Conservation (phyloP, 2,329 filamentous ascomycete genomes). For the Aspergillus spinulosporus region DNA sequence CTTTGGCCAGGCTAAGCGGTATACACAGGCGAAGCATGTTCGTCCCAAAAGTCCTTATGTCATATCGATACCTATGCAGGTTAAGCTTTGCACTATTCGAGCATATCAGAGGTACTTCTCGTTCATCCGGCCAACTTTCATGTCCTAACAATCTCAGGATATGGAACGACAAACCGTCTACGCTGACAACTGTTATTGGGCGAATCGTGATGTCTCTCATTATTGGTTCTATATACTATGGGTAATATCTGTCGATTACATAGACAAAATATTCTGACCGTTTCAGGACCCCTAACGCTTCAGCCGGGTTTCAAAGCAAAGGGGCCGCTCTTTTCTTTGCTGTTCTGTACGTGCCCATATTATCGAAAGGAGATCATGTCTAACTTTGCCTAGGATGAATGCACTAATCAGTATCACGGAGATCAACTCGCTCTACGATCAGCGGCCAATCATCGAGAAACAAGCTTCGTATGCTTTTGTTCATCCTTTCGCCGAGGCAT, state of each 20-base stretch:
- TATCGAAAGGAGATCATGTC: background rate
- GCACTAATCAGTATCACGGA: conserved; percentile 65
- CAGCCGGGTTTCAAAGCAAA: conserved; percentile 73
- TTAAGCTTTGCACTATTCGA: conserved; percentile 77
- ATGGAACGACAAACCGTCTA: conserved; percentile 72
- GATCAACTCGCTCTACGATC: conserved; percentile 83
- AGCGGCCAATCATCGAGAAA: conserved; percentile 91
- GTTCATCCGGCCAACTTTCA: background rate
- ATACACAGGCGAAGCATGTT: conserved; percentile 41
- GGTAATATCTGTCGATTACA: conserved; percentile 18
- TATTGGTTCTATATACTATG: conserved; percentile 59
- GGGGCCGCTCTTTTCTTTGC: conserved; percentile 83
- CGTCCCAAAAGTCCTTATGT: conserved; percentile 64
- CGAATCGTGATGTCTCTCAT: conserved; percentile 76
- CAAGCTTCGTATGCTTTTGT: conserved; percentile 85
- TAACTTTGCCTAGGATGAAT: conserved; percentile 44
- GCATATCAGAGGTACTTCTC: conserved; percentile 64
- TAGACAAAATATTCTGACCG: conserved; percentile 34
- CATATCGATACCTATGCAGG: conserved; percentile 72
- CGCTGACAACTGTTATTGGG: conserved; percentile 63
- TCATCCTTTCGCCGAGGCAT: conserved; percentile 82
- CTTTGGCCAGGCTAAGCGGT: conserved; percentile 34
- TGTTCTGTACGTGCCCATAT: conserved; percentile 66
- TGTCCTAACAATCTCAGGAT: conserved; percentile 49
- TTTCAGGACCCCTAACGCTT: conserved; percentile 69